Evolutionary conservation across 2,329 filamentous ascomycete genomes (phyloP).

Genomic region (Westerdykella sp.): DNA sequence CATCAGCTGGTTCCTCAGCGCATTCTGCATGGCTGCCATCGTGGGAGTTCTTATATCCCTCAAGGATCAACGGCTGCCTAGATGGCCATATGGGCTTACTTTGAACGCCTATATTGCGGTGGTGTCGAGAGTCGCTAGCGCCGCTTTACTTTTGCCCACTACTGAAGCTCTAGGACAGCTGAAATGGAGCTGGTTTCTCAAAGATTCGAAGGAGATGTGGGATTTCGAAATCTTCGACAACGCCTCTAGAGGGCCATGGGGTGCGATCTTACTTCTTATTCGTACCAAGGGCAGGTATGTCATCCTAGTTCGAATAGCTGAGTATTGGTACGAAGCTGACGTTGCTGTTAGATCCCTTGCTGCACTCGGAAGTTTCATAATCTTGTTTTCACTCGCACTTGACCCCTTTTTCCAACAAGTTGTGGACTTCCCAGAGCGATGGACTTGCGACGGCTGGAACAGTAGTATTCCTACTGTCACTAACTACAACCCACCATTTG

Average conservation of each 20-base stretch:
- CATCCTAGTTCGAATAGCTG: background rate
- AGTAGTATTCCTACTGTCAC: slow-evolving; percentile 11
- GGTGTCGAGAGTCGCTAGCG: slow-evolving; percentile 23
- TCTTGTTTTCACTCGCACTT: slow-evolving; percentile 10
- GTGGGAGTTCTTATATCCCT: slow-evolving; percentile 11
- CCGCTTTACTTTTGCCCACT: slow-evolving; percentile 21
- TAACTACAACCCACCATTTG: slow-evolving; percentile 3
- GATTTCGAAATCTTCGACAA: slow-evolving; percentile 36
- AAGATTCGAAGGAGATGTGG: slow-evolving; percentile 24
- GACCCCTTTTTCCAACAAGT: slow-evolving; percentile 34
- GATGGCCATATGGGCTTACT: slow-evolving; percentile 15
- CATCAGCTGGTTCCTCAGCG: slow-evolving; percentile 22
- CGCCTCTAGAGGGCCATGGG: slow-evolving; percentile 24
- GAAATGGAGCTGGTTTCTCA: slow-evolving; percentile 33
- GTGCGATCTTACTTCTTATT: slow-evolving; percentile 12
- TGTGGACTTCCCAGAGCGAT: slow-evolving; percentile 18
- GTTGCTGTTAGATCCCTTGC: slow-evolving; percentile 11
- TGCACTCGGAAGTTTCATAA: slow-evolving; percentile 17
- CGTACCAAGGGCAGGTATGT: slow-evolving; percentile 10
- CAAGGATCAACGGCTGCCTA: slow-evolving; percentile 2
- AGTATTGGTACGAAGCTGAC: too few relatives aligned
- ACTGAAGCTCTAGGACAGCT: slow-evolving; percentile 30
- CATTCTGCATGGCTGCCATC: slow-evolving; percentile 10
- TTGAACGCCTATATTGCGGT: slow-evolving; percentile 26
- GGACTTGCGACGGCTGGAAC: slow-evolving; percentile 4